Base-by-base conservation (phyloP, 1,139 yeast species). In the Geotrichum klebahnii region DNA sequence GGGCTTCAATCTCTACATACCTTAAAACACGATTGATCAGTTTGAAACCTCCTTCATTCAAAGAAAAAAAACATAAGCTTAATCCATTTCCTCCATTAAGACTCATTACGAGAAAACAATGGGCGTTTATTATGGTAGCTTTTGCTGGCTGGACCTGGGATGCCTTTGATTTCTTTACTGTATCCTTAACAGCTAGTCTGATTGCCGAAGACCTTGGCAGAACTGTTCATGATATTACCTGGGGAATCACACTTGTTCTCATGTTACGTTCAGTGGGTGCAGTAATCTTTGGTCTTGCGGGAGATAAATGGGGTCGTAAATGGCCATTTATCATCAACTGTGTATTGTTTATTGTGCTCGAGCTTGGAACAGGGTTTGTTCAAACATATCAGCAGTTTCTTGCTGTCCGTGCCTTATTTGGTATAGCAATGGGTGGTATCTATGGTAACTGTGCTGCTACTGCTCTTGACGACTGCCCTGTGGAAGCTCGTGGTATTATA, bases 201-300 rank as follows among this genome's bases (percentile, higher is more conserved):
- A 73, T 84, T 48, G 87, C 92, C 4, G 58, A 63, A 29, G 71
- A 77, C 33, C 75, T 84, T 52, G 71, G 71, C 53, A 74, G 71
- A 28, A 58, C 72, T 12, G 78, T 78, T 33, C 74, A 77, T 31
- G 77, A 78, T 46, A 73, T 84, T 55, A 79, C 90, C 3, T 84
- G 92, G 90, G 92, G 90, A 54, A 80, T 84, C 56, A 84, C 94
- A 0, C 71, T 84, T 52, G 94, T 84, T 40, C 75, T 84, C 51
- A 83, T 85, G 90, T 71, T 84, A 57, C 75, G 94, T 59, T 80
- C 89, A 3, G 80, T 82, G n/a, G 94, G 94, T 50, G 89, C 92
- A 12, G 64, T 82, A 31, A 69, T 81, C 31, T 84, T 84, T 61
- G 94, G 94, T 41, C 70, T 77, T 50, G 66, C 78, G 32, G 79